Evolutionary conservation across 2,329 filamentous ascomycete genomes (phyloP).

Genomic region (Fonsecaea erecta): DNA sequence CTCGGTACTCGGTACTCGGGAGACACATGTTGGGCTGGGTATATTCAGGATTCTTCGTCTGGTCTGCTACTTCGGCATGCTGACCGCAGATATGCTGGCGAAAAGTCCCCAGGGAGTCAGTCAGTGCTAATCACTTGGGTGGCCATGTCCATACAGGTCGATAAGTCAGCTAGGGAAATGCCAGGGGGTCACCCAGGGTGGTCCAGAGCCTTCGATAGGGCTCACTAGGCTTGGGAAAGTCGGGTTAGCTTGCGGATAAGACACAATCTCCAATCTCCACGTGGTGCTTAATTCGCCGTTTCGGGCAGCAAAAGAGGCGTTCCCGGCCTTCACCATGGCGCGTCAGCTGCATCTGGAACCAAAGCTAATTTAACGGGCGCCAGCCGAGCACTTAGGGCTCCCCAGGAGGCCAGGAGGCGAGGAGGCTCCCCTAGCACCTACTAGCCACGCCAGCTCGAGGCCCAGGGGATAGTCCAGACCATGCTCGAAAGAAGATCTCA

Average conservation of each 20-base stretch:
- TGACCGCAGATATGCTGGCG: neutral
- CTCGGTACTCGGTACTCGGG: too few relatives aligned
- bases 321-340: neutral
- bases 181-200: too few relatives aligned
- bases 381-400: conserved; percentile 2
- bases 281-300: neutral
- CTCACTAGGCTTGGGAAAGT: too few relatives aligned
- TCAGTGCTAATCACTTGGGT: too few relatives aligned
- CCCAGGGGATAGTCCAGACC: neutral
- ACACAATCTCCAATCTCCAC: conserved; percentile 15
- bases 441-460: neutral
- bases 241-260: conserved; percentile 2
- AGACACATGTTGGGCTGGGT: too few relatives aligned
- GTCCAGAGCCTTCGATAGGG: conserved; percentile 4
- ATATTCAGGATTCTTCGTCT: too few relatives aligned
- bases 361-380: conserved; percentile 13
- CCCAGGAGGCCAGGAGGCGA: neutral
- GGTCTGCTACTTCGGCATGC: too few relatives aligned
- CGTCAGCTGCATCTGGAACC: conserved; percentile 6
- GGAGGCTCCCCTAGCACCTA: too few relatives aligned
- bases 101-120: neutral
- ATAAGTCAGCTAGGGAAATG: conserved; percentile 6
- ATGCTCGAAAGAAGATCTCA: neutral
- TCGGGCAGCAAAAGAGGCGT: neutral
- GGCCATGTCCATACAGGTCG: neutral